phyloP scores from a whole-genome alignment of 2,329 filamentous ascomycete genomes.

The Alternaria gansuensis region DNA sequence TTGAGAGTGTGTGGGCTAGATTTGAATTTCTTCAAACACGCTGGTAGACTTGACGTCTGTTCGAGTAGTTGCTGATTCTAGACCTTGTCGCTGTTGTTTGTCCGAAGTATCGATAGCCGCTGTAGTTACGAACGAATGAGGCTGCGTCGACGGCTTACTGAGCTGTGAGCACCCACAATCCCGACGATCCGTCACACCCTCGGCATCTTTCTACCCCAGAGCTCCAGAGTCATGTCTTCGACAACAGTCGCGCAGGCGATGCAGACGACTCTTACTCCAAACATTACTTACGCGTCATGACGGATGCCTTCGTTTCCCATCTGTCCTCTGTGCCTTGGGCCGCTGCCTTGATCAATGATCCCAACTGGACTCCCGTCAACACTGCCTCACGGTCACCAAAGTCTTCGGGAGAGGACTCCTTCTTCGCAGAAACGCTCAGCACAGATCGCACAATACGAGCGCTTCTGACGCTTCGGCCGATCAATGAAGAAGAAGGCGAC shows the following conservation, averaged over 20 bases:
- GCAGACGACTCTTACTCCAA: background rate
- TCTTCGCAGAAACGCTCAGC: slow-evolving; percentile 64
- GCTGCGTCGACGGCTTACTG: slow-evolving; percentile 5
- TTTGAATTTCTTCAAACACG: background rate
- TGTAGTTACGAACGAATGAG: slow-evolving; percentile 3
- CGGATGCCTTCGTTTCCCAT: slow-evolving; percentile 30
- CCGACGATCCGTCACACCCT: slow-evolving; percentile 13
- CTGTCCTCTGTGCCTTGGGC: slow-evolving; percentile 61
- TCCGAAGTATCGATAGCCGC: background rate
- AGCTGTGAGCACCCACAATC: slow-evolving; percentile 5
- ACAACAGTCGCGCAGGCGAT: background rate
- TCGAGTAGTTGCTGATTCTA: background rate
- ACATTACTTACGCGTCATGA: slow-evolving; percentile 24
- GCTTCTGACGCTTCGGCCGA: slow-evolving; percentile 38
- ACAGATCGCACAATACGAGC: slow-evolving; percentile 59
- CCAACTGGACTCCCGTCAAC: slow-evolving; percentile 53
- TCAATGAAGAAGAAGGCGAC: slow-evolving; percentile 27
- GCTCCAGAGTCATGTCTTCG: slow-evolving; percentile 15
- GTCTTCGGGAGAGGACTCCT: slow-evolving; percentile 58
- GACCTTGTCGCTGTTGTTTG: background rate
- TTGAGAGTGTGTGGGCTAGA: background rate
- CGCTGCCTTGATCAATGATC: slow-evolving; percentile 54
- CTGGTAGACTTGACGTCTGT: background rate
- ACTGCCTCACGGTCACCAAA: slow-evolving; percentile 47
- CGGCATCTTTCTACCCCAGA: slow-evolving; percentile 15